phyloP scores from a whole-genome alignment of 805 yeast genomes.

The Saturnispora zaruensis region DNA sequence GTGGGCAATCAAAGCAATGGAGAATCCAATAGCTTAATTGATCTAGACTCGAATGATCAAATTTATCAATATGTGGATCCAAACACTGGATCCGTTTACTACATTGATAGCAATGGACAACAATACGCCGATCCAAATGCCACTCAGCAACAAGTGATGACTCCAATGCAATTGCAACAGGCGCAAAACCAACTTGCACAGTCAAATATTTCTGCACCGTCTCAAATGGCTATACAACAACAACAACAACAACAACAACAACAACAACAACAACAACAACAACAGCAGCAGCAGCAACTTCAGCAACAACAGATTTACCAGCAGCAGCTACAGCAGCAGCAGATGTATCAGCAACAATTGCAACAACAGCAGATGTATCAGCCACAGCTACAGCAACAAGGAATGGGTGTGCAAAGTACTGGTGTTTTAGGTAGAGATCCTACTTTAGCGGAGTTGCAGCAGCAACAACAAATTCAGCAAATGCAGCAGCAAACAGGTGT shows the following conservation, averaged over 20 bases:
- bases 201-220: slow-evolving; percentile 18
- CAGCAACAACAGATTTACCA: slow-evolving; percentile 13
- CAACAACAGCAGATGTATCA: slow-evolving; percentile 14
- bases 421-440: background rate
- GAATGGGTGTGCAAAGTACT: slow-evolving; percentile 5
- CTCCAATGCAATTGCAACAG: slow-evolving; percentile 21
- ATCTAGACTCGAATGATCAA: slow-evolving; percentile 28
- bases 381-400: slow-evolving; percentile 8
- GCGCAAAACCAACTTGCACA: slow-evolving; percentile 23
- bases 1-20: background rate
- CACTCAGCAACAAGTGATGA: slow-evolving; percentile 18
- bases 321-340: slow-evolving; percentile 14
- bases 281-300: slow-evolving; percentile 5
- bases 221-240: slow-evolving; percentile 24
- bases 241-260: slow-evolving; percentile 18
- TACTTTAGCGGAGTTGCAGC: slow-evolving; percentile 12
- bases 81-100: slow-evolving; percentile 54
- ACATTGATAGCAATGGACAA: slow-evolving; percentile 62
- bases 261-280: slow-evolving; percentile 6
- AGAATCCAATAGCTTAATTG: slow-evolving; percentile 26
- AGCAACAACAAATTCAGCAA: slow-evolving; percentile 13
- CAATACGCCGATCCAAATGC: slow-evolving; percentile 45
- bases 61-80: slow-evolving; percentile 68
- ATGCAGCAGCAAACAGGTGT: slow-evolving; percentile 5
- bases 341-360: slow-evolving; percentile 7